Evolutionary conservation across 2,329 filamentous ascomycete species (phyloP), one percentile per base, ranked within the genome.

Genomic region (Colletotrichum tanaceti): DNA sequence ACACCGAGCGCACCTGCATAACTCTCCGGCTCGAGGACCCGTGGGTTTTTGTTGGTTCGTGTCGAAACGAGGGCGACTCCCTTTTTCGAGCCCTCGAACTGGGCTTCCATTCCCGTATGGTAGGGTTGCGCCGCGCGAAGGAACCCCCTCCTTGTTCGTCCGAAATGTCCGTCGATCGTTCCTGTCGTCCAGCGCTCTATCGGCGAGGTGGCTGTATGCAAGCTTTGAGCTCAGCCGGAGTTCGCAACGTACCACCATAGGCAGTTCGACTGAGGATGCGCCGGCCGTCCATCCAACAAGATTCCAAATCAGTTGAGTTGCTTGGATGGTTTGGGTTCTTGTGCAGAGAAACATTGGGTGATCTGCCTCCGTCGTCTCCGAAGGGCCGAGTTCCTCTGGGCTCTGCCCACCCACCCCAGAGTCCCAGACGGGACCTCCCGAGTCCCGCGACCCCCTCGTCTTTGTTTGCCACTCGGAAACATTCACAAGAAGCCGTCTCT

Each of bases 371-470:
- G 65, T 61, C 65, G 65, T 65, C 35, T 68, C 65, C 62, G 55
- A 61, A 68, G 65, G 65, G 62, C 55, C 62, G 62, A 57, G 24
- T 57, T 65, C 65, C 65, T 61, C 20, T 28, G 18, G 28, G 7
- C 28, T 9, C 28, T 32, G 28, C 28, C 28, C 7, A 6, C 4
- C 28, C 28, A 5, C 28, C 28, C 28, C 44, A n/a, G n/a, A n/a
- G n/a, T n/a, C 55, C 62, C 62, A 68, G 55, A 68, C 65, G 65
- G 65, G 50, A 59, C 49, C 65, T n/a, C n/a, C n/a, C n/a, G n/a
- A n/a, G n/a, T 68, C 65, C 65, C 65, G 65, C 43, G 52, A 44
- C 47, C 18, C 47, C 38, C 28, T 39, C 35, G 24, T 38, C 14
- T 43, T 46, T 3, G 18, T 35, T 32, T 7, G 55, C 55, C 55